Conservation (phyloP, 2,329 filamentous ascomycete genomes). For the Bipolaris victoriae region DNA sequence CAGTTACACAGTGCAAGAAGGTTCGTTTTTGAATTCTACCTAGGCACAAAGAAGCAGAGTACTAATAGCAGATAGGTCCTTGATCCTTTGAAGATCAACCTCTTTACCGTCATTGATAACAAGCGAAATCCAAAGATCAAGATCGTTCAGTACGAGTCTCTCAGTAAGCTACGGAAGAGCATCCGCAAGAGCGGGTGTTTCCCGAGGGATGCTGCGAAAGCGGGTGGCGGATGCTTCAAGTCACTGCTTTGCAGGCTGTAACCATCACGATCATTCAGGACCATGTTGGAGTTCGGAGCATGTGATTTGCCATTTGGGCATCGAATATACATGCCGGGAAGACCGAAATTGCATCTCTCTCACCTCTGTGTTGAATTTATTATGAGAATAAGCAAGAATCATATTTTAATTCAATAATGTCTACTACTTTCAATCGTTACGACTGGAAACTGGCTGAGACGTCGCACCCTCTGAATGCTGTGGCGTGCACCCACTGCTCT, state of each 20-base stretch:
- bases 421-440: neutral
- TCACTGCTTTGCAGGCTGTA: slow-evolving; percentile 18
- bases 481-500: neutral
- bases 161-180: slow-evolving; percentile 21
- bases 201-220: slow-evolving; percentile 29
- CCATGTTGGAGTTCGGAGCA: neutral
- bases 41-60: neutral
- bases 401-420: neutral
- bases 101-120: slow-evolving; percentile 34
- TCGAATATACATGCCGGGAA: neutral
- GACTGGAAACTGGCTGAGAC: neutral
- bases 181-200: slow-evolving; percentile 24
- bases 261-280: neutral
- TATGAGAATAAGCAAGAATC: neutral
- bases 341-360: neutral
- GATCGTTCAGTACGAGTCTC: slow-evolving; percentile 23
- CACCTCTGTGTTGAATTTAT: neutral
- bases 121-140: slow-evolving; percentile 25
- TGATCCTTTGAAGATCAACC: slow-evolving; percentile 31
- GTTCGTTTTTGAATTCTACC: slow-evolving; percentile 10
- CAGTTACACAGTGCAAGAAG: slow-evolving; percentile 38
- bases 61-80: slow-evolving; percentile 22
- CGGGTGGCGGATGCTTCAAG: slow-evolving; percentile 29
- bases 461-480: neutral
- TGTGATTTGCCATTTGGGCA: neutral